Conservation (phyloP, 345 rosid species). For the Camelina laxa region DNA sequence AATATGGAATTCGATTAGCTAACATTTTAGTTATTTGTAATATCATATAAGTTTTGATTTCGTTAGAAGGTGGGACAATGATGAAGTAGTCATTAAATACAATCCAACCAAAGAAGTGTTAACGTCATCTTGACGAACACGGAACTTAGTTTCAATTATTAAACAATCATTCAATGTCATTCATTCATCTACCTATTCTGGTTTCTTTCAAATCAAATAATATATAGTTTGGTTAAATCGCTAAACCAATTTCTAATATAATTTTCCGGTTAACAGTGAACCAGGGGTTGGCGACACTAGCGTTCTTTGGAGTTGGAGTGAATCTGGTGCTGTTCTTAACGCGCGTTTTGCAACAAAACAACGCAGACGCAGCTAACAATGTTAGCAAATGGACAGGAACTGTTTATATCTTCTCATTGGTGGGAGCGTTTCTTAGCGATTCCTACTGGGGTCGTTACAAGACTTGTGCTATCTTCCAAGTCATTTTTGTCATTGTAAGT, state of each 20-base stretch:
- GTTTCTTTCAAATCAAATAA: conserved; percentile 33
- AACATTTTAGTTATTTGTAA: neutral
- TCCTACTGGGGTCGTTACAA: conserved; percentile 99
- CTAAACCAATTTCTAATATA: conserved; percentile 29
- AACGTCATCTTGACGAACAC: conserved; percentile 44
- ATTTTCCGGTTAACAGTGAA: conserved; percentile 62
- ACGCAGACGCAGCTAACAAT: conserved; percentile 96
- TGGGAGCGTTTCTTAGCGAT: conserved; percentile 96
- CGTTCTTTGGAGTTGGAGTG: conserved; percentile 98
- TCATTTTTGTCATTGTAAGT: conserved; percentile 89
- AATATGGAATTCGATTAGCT: conserved; percentile 15
- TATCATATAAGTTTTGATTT: neutral
- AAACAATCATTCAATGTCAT: conserved; percentile 36
- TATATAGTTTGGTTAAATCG: neutral
- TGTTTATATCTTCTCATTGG: conserved; percentile 95
- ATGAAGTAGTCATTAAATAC: conserved; percentile 37
- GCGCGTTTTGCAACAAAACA: conserved; percentile 85
- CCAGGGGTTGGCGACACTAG: conserved; percentile 96
- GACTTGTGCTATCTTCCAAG: conserved; percentile 96
- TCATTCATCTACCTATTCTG: conserved; percentile 32
- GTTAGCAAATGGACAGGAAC: conserved; percentile 99
- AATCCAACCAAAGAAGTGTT: conserved; percentile 40
- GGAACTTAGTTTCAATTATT: conserved; percentile 39
- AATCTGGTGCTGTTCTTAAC: conserved; percentile 94
- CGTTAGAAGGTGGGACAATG: conserved; percentile 40